A percentile compares a stretch with the other conserved stretches of the same genome.
Evolutionary conservation across 352 stramenopile genomes (phyloP).

Genomic region (Phytophthora tubulina): DNA sequence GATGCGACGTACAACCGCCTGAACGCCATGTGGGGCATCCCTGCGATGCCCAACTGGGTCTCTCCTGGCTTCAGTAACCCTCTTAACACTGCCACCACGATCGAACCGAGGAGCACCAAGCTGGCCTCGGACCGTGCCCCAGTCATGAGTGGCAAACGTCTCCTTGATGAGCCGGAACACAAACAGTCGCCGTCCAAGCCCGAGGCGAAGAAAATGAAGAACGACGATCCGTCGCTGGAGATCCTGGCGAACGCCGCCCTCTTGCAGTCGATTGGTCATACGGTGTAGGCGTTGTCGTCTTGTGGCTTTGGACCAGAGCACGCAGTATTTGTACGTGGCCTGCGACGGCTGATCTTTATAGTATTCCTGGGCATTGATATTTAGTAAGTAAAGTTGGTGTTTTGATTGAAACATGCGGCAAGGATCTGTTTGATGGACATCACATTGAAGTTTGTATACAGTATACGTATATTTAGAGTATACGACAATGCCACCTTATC

Average conservation of each 20-base stretch:
- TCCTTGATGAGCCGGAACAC: conserved; percentile 35
- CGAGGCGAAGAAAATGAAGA: conserved; percentile 17
- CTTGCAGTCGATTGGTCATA: conserved; percentile 69
- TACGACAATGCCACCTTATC: background rate
- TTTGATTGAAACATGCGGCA: conserved; percentile 1
- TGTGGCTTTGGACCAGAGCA: background rate
- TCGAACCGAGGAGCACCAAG: conserved; percentile 64
- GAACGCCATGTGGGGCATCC: conserved; percentile 35
- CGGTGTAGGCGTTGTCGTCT: conserved; percentile 23
- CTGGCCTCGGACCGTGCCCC: conserved; percentile 43
- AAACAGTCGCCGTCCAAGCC: conserved; percentile 21
- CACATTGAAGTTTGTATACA: conserved; percentile 26
- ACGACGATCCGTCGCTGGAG: conserved; percentile 64
- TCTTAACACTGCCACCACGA: conserved; percentile 46
- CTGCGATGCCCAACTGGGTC: conserved; percentile 34
- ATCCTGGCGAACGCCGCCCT: conserved; percentile 79
- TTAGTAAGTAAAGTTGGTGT: conserved; percentile 25
- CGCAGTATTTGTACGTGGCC: conserved; percentile 14
- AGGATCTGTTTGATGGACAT: background rate
- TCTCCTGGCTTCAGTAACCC: conserved; percentile 13
- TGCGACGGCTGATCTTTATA: conserved; percentile 16
- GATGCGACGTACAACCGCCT: conserved; percentile 36
- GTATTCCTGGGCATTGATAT: conserved; percentile 31
- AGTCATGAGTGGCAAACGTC: conserved; percentile 44
- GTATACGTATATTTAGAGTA: background rate